Evolutionary conservation across 1,284 basidiomycete species (phyloP).

Genomic region (Golubevia sp.): DNA sequence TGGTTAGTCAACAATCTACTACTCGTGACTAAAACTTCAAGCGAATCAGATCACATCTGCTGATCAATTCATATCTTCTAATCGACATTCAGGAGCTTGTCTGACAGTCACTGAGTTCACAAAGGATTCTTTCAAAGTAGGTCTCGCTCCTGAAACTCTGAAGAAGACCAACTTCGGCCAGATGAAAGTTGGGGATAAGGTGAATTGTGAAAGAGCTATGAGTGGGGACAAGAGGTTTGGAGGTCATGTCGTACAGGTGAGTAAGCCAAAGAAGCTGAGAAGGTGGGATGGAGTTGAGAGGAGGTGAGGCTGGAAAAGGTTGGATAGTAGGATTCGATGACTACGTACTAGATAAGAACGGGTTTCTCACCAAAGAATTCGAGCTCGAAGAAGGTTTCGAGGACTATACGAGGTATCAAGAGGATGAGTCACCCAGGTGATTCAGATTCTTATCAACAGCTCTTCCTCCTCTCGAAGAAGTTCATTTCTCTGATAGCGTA

Average conservation of each 20-base stretch:
- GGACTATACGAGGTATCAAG: too few species aligned
- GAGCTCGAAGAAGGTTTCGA: too few species aligned
- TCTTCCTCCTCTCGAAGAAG: too few species aligned
- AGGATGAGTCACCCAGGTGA: too few species aligned
- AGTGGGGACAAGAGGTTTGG: slow-evolving; percentile 54
- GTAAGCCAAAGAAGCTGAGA: not conserved
- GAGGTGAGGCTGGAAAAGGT: too few species aligned
- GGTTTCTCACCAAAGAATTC: too few species aligned
- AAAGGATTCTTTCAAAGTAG: slow-evolving; percentile 78
- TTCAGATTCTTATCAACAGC: too few species aligned
- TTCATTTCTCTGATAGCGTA: too few species aligned
- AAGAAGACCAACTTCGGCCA: slow-evolving; percentile 79
- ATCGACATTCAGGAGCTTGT: slow-evolving; percentile 18
- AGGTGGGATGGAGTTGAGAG: not conserved
- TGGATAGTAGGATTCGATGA: too few species aligned
- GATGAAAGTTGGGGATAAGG: slow-evolving; percentile 77
- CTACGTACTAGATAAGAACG: too few species aligned
- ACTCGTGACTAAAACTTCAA: too few species aligned
- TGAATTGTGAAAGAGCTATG: slow-evolving; percentile 96
- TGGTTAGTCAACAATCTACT: slow-evolving; percentile 21
- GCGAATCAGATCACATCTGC: too few species aligned
- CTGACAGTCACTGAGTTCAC: slow-evolving; percentile 68
- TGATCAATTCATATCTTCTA: not conserved
- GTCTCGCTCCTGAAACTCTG: slow-evolving; percentile 95
- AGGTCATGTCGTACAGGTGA: slow-evolving; percentile 53